Percentiles rank a stretch among this genome's conserved stretches.
Conservation (phyloP, 257 asterid species). For the Penstemon newberryi region DNA sequence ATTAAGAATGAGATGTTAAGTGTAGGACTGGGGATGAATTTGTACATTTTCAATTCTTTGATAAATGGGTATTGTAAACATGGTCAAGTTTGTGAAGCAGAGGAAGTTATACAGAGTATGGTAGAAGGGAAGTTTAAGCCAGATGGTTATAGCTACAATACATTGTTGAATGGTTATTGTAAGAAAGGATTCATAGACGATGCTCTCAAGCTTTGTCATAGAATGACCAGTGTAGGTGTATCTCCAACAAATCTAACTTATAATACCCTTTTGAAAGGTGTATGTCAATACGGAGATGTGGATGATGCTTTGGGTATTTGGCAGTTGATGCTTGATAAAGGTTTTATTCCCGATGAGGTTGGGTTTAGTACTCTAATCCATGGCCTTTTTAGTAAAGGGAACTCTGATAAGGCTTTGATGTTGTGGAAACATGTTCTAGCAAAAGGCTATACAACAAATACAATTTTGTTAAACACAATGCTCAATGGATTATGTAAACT, state of each 20-base stretch:
- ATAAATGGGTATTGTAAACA: slow-evolving; percentile 76
- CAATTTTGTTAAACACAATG: slow-evolving; percentile 61
- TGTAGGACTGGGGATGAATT: slow-evolving; percentile 63
- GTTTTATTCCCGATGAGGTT: slow-evolving; percentile 64
- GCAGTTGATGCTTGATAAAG: slow-evolving; percentile 73
- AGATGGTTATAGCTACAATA: slow-evolving; percentile 76
- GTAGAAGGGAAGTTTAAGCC: slow-evolving; percentile 53
- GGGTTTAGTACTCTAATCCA: slow-evolving; percentile 70
- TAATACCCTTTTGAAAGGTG: slow-evolving; percentile 77
- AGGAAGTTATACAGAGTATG: slow-evolving; percentile 50
- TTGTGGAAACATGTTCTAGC: slow-evolving; percentile 75
- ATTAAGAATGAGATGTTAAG: slow-evolving; percentile 69
- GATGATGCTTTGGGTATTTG: slow-evolving; percentile 78
- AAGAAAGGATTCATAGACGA: slow-evolving; percentile 56
- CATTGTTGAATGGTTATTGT: slow-evolving; percentile 73
- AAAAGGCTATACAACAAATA: slow-evolving; percentile 56
- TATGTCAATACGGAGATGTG: slow-evolving; percentile 53
- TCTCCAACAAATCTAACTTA: slow-evolving; percentile 65
- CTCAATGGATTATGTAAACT: slow-evolving; percentile 76
- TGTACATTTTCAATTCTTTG: slow-evolving; percentile 65
- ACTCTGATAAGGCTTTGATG: slow-evolving; percentile 48
- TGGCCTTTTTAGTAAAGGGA: slow-evolving; percentile 56
- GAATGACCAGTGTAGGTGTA: slow-evolving; percentile 62
- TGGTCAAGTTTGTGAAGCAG: slow-evolving; percentile 64
- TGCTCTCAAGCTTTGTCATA: slow-evolving; percentile 65